These are phyloP conservation scores for Epichloe brachyelytri DNA, from an alignment of 2,329 filamentous ascomycete species.

Conservation along the genomic window DNA sequence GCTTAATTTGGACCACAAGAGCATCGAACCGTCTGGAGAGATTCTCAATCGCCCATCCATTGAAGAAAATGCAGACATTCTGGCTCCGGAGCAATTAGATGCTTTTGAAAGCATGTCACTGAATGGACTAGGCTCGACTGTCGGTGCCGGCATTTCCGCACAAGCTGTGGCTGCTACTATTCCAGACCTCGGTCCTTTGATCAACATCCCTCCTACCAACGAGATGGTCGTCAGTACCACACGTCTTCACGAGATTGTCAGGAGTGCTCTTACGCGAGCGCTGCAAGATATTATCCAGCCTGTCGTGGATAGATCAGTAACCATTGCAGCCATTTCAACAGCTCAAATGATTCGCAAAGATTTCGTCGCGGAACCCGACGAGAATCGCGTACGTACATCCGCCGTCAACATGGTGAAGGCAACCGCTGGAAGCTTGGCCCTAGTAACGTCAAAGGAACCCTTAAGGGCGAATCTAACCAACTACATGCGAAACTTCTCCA, in stretches of 20 bases:
- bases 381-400: slow-evolving; percentile 71
- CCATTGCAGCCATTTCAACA: slow-evolving; percentile 93
- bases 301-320: slow-evolving; percentile 93
- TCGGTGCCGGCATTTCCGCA: slow-evolving; percentile 62
- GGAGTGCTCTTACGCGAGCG: slow-evolving; percentile 74
- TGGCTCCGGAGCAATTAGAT: slow-evolving; percentile 57
- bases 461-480: slow-evolving; percentile 94
- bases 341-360: slow-evolving; percentile 93
- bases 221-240: slow-evolving; percentile 63
- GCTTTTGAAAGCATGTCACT: slow-evolving; percentile 73
- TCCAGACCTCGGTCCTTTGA: slow-evolving; percentile 67
- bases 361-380: slow-evolving; percentile 84
- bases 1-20: slow-evolving; percentile 81
- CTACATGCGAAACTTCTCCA: slow-evolving; percentile 66
- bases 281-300: slow-evolving; percentile 95
- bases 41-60: slow-evolving; percentile 63
- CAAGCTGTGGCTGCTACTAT: slow-evolving; percentile 67
- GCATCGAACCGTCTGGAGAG: slow-evolving; percentile 73
- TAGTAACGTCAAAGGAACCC: slow-evolving; percentile 98
- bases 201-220: slow-evolving; percentile 70
- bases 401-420: slow-evolving; percentile 92
- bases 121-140: slow-evolving; percentile 56
- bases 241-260: slow-evolving; percentile 64
- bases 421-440: slow-evolving; percentile 80
- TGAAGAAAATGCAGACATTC: slow-evolving; percentile 47